Evolutionary conservation across 768 basidiomycete species (phyloP).

Genomic region (Pleurotus platypus): DNA sequence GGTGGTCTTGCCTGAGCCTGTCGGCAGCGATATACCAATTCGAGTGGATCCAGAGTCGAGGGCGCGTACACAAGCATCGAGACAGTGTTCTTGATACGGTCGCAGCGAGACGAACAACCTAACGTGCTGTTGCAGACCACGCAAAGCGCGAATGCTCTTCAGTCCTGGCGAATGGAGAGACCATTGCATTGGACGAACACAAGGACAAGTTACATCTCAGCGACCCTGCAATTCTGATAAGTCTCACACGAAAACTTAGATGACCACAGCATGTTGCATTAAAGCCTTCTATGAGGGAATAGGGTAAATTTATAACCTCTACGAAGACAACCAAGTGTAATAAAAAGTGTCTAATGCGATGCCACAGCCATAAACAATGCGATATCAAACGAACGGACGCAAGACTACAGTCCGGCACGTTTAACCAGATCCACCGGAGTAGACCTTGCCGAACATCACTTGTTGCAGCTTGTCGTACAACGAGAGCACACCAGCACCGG

Average conservation of each 20-base stretch:
- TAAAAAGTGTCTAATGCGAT: conserved; percentile 32
- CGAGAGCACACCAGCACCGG: conserved; percentile 99
- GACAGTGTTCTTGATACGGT: conserved; percentile 86
- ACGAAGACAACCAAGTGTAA: conserved; percentile 18
- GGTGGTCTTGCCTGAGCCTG: conserved; percentile 87
- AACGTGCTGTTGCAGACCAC: not conserved
- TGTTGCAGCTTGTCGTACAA: conserved; percentile 99
- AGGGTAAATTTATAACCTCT: conserved; percentile 23
- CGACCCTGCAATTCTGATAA: no score
- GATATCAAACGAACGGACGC: conserved; percentile 11
- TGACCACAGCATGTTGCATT: not conserved
- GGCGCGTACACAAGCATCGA: conserved; percentile 73
- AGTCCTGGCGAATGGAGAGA: not conserved
- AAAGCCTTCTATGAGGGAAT: conserved; percentile 34
- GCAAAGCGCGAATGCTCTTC: not conserved
- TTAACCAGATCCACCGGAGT: conserved; percentile 83
- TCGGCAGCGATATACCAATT: conserved; percentile 82
- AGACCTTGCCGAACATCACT: conserved; percentile 97
- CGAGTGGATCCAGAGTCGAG: conserved; percentile 64
- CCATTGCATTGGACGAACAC: not conserved
- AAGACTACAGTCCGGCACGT: conserved; percentile 9
- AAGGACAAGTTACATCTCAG: not conserved
- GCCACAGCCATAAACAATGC: conserved; percentile 17
- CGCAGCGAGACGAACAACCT: conserved; percentile 41
- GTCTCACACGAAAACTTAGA: no score